Evolutionary conservation across 164 flowering plant species (phyloP).

Genomic region (Tetrastigma voinierianum): DNA sequence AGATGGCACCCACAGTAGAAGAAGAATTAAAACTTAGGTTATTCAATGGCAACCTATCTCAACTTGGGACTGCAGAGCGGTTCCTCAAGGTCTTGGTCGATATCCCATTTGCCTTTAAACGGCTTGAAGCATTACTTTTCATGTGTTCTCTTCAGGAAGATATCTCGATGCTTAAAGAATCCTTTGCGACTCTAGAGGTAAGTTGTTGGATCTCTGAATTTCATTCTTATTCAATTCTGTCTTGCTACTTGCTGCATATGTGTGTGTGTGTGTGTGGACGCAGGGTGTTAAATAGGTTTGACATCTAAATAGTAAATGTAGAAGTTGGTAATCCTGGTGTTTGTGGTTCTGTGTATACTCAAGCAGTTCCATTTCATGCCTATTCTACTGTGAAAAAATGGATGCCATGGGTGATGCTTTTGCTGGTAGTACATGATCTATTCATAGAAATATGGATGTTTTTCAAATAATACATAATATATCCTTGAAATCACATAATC

Average conservation of each 20-base stretch:
- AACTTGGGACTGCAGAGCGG: constrained; percentile 81
- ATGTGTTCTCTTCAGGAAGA: constrained; percentile 77
- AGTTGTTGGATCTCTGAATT: constrained; percentile 4
- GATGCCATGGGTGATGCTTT: neutral
- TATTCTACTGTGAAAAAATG: neutral
- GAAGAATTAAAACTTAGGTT: constrained; percentile 85
- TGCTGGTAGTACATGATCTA: neutral
- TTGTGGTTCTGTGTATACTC: neutral
- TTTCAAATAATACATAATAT: neutral
- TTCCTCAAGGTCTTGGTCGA: constrained; percentile 75
- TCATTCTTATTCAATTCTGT: neutral
- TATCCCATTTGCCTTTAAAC: constrained; percentile 79
- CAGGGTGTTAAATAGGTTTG: too few species aligned
- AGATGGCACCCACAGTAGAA: constrained; percentile 84
- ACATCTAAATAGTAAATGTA: too few species aligned
- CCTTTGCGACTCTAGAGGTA: constrained; percentile 78
- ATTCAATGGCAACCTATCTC: constrained; percentile 66
- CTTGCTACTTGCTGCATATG: neutral
- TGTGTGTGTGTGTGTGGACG: too few species aligned
- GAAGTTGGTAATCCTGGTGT: neutral
- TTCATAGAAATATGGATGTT: neutral
- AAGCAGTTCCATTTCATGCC: neutral
- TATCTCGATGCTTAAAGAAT: constrained; percentile 47
- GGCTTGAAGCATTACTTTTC: constrained; percentile 72
- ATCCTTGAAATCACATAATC: too few species aligned